Evolutionary conservation across 345 rosid species (phyloP), one percentile per base, ranked within the genome.

Genomic region (Populus tremula): DNA sequence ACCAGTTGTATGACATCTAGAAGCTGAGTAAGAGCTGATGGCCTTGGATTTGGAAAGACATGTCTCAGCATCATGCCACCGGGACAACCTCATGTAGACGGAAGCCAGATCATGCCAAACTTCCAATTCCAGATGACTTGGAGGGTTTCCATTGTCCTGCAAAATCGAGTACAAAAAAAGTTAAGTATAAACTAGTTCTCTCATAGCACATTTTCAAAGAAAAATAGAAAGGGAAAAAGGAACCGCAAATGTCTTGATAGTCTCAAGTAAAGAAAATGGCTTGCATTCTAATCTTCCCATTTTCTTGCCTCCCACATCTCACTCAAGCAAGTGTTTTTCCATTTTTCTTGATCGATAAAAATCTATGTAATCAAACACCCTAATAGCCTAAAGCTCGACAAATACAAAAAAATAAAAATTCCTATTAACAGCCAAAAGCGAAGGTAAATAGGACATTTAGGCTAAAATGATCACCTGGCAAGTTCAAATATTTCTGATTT

Each of bases 91-190:
- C 72, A 87, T 89, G 83, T 90, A 93, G 66, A 91, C 75, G 78
- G 85, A 82, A 79, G 94, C 92, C 20, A 90, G 82, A 83, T 91
- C 98, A 71, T 91, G 93, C 98, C 96, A 93, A 66, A 89, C 86
- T 61, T 90, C 91, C 76, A 83, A 78, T 85, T 91, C 93, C 85
- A 93, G 81, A 80, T 74, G 83, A 78, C 83, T 85, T 35, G 79
- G 59, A 11, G 43, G 81, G 43, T 85, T 84, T 78, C 73, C 83
- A 71, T 59, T 70, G 69, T 78, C 82, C 94, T 90, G 86, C 38
- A 74, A 84, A 54, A 72, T 66, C 59, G 31, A 29, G 75, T 3
- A 13, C 23, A 27, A 25, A 73, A 72, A 63, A 67, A 65, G 17
- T 62, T 3, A 3, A 49, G 35, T 43, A 33, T 45, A 47, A 21